Evolutionary conservation across 352 stramenopile species (phyloP).

Genomic region (Peronospora destructor): DNA sequence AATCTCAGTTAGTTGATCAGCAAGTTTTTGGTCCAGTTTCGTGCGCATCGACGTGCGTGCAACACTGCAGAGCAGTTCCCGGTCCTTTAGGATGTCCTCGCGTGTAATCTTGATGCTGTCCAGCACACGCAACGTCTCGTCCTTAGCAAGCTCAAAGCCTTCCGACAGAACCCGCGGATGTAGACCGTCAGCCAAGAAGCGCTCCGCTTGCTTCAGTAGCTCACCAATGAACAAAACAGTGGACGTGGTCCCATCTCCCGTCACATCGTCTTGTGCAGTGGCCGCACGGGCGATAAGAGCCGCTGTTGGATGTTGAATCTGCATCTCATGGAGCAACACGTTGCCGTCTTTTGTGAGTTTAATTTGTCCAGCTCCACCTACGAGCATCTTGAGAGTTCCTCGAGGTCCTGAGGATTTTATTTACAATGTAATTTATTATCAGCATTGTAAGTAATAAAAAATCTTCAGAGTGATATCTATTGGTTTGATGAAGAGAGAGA

Average conservation of each 20-base stretch:
- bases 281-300: conserved; percentile 96
- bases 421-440: too few relatives aligned
- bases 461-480: conserved; percentile 1
- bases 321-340: conserved; percentile 99
- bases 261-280: conserved; percentile 94
- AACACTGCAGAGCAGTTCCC: conserved; percentile 91
- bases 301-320: conserved; percentile 98
- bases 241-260: conserved; percentile 96
- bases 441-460: not conserved
- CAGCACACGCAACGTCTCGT: conserved; percentile 91
- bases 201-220: conserved; percentile 96
- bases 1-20: conserved; percentile 92
- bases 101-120: conserved; percentile 87
- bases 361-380: conserved; percentile 97
- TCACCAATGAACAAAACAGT: conserved; percentile 98
- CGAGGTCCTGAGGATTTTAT: conserved; percentile 69
- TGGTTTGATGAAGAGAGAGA: not conserved
- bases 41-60: conserved; percentile 95
- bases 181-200: conserved; percentile 93
- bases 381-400: conserved; percentile 99
- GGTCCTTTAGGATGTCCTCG: conserved; percentile 86
- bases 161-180: conserved; percentile 96
- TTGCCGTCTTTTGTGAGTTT: conserved; percentile 99
- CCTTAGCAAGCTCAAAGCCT: conserved; percentile 96
- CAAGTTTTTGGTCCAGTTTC: conserved; percentile 94